A percentile compares a stretch with the other conserved stretches of the same genome.
Conservation (phyloP, 129 eudicot species). For the Centrapalus pauciflorus region DNA sequence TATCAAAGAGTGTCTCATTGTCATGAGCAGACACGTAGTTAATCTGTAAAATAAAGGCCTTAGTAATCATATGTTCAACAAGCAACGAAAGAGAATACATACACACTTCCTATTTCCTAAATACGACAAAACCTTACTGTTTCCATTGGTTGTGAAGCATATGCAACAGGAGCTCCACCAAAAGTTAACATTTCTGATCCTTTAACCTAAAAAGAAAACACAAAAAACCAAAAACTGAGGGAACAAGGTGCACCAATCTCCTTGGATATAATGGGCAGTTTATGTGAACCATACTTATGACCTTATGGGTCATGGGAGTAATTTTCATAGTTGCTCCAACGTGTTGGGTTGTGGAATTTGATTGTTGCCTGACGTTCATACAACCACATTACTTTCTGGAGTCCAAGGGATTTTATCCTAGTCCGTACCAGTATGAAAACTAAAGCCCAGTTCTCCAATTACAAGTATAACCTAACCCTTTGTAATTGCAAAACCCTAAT, state of each 20-base stretch:
- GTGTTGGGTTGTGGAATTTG: too few species aligned
- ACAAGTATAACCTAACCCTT: too few species aligned
- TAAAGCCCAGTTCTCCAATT: too few species aligned
- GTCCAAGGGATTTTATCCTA: too few species aligned
- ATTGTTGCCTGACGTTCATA: too few species aligned
- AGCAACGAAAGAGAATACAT: not conserved
- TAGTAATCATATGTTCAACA: not conserved
- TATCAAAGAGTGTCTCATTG: conserved; percentile 94
- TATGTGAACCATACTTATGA: not conserved
- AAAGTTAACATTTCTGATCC: conserved; percentile 69
- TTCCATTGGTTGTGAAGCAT: conserved; percentile 66
- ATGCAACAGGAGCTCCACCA: conserved; percentile 75
- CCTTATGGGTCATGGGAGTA: not conserved
- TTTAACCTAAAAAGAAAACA: conserved; percentile 47
- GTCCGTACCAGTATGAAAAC: too few species aligned
- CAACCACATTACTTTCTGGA: too few species aligned
- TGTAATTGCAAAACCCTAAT: too few species aligned
- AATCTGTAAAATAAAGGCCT: conserved; percentile 40
- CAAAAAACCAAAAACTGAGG: not conserved
- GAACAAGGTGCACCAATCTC: not conserved
- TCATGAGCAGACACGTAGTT: conserved; percentile 98
- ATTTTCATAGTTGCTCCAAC: too few species aligned
- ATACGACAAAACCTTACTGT: conserved; percentile 48
- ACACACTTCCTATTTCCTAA: not conserved
- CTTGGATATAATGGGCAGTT: not conserved